Evolutionary conservation across 345 rosid genomes (phyloP).

Genomic region (Raphanus sativus): DNA sequence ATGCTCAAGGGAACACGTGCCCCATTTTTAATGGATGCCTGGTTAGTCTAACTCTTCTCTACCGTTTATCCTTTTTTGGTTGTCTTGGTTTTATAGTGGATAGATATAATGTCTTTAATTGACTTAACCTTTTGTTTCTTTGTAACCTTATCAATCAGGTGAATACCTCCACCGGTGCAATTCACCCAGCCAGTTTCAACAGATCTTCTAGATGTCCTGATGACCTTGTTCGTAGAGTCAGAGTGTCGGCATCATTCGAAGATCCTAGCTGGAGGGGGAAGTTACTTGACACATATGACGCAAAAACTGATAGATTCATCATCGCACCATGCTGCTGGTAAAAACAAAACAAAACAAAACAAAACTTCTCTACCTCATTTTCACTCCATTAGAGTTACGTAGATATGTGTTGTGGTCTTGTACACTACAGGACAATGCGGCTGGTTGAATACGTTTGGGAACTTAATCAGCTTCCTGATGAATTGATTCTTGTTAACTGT

Average conservation of each 20-base stretch:
- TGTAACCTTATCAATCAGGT: conserved; percentile 47
- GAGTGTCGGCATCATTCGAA: conserved; percentile 58
- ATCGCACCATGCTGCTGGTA: conserved; percentile 84
- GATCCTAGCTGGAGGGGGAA: conserved; percentile 66
- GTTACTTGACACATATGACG: conserved; percentile 80
- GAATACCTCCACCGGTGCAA: conserved; percentile 60
- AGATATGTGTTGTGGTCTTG: background rate
- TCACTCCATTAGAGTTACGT: background rate
- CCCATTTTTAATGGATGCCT: conserved; percentile 72
- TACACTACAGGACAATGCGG: conserved; percentile 52
- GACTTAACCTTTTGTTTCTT: background rate
- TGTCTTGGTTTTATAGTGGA: background rate
- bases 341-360: background rate
- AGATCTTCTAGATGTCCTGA: conserved; percentile 75
- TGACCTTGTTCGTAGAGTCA: conserved; percentile 73
- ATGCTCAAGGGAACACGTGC: conserved; percentile 56
- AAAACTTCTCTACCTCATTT: background rate
- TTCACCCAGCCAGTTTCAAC: conserved; percentile 68
- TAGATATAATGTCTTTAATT: no score
- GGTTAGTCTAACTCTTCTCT: conserved; percentile 43
- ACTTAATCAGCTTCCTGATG: conserved; percentile 51
- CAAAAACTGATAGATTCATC: conserved; percentile 61
- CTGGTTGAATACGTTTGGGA: conserved; percentile 36
- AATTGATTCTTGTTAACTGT: conserved; percentile 54
- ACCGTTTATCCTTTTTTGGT: no score